Evolutionary conservation across 805 yeast genomes (phyloP).

Genomic region (Priceomyces fermenticarens): DNA sequence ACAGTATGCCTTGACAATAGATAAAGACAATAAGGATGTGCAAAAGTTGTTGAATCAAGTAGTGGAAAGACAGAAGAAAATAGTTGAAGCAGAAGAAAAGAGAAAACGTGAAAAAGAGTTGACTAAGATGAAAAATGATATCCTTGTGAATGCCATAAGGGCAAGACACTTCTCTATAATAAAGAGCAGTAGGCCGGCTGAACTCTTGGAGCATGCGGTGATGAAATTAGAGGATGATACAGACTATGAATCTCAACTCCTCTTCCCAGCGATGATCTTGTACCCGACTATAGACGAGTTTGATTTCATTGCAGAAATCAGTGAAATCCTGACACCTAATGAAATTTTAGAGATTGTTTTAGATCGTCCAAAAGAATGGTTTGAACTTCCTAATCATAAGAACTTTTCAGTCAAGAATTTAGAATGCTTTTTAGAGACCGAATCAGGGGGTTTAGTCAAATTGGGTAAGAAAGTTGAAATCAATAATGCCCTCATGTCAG

Average conservation of each 20-base stretch:
- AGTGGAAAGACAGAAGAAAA: slow-evolving; percentile 30
- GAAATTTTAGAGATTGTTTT: slow-evolving; percentile 59
- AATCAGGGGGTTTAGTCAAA: slow-evolving; percentile 78
- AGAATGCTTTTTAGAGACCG: slow-evolving; percentile 79
- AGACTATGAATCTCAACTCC: slow-evolving; percentile 73
- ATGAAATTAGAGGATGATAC: slow-evolving; percentile 58
- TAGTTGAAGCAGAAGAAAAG: slow-evolving; percentile 25
- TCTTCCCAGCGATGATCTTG: slow-evolving; percentile 76
- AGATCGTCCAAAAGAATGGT: slow-evolving; percentile 69
- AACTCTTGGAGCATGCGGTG: slow-evolving; percentile 48
- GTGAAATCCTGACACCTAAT: slow-evolving; percentile 66
- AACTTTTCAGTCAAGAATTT: slow-evolving; percentile 59
- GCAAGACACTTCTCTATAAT: slow-evolving; percentile 55
- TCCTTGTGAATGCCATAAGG: slow-evolving; percentile 57
- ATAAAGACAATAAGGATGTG: slow-evolving; percentile 57
- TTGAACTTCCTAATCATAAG: slow-evolving; percentile 56
- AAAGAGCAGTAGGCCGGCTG: slow-evolving; percentile 53
- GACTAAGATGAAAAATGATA: slow-evolving; percentile 38
- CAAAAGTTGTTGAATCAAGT: slow-evolving; percentile 43
- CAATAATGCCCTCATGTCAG: slow-evolving; percentile 59
- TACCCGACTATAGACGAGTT: slow-evolving; percentile 85
- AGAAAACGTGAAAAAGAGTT: slow-evolving; percentile 37
- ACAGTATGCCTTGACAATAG: slow-evolving; percentile 62
- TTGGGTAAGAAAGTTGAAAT: slow-evolving; percentile 75
- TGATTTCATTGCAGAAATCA: slow-evolving; percentile 72